phyloP scores from a whole-genome alignment of 345 rosid species.

The Citrus sp. region DNA sequence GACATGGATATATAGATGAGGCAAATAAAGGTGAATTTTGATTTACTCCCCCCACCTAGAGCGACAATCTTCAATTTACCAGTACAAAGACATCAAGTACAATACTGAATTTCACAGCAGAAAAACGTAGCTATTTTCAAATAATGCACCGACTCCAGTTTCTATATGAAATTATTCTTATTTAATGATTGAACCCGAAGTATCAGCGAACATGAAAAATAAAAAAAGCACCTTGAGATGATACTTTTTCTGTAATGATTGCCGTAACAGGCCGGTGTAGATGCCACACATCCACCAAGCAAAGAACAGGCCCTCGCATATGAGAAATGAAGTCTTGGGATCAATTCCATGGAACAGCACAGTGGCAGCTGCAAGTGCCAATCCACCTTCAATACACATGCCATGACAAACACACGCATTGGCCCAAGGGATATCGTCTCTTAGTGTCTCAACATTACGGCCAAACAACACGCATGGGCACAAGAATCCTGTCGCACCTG shows the following conservation, averaged over 20 bases:
- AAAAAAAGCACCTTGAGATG: constrained; percentile 70
- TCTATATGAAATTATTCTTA: not conserved
- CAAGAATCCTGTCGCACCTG: constrained; percentile 72
- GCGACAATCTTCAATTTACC: too few relatives aligned
- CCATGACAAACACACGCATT: constrained; percentile 85
- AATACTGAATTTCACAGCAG: not conserved
- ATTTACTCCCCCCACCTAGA: too few relatives aligned
- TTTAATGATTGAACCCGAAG: not conserved
- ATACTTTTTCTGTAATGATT: constrained; percentile 75
- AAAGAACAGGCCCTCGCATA: constrained; percentile 69
- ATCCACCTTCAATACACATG: constrained; percentile 82
- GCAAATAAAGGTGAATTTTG: too few relatives aligned
- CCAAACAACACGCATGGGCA: constrained; percentile 90
- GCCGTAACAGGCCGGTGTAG: constrained; percentile 73
- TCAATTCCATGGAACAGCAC: constrained; percentile 67
- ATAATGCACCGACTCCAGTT: not conserved
- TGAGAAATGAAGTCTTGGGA: constrained; percentile 72
- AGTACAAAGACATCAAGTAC: too few relatives aligned
- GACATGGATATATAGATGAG: not conserved
- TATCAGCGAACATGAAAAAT: not conserved
- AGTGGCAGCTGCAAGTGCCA: constrained; percentile 68
- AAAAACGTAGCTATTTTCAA: not conserved
- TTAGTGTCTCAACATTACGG: constrained; percentile 62
- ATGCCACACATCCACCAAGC: constrained; percentile 94
- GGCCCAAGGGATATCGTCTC: constrained; percentile 69